These are phyloP conservation scores for Margaritispora aquatica DNA, from an alignment of 495 filamentous ascomycete species.

Conservation along the genomic window DNA sequence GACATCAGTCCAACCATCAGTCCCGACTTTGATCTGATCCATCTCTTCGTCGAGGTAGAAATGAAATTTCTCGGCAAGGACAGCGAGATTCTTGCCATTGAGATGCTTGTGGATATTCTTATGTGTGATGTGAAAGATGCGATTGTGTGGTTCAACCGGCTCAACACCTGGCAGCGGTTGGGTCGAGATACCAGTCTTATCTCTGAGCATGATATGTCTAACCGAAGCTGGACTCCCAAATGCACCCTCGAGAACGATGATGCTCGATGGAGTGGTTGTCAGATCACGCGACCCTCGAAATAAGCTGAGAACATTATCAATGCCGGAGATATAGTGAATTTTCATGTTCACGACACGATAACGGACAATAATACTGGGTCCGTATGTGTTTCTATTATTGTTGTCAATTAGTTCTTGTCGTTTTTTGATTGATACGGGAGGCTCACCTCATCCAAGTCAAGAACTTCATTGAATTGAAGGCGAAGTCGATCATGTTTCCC, in stretches of 20 bases:
- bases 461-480: background rate
- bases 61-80: slow-evolving; percentile 1
- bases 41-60: slow-evolving; percentile 1
- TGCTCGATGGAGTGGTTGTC: background rate
- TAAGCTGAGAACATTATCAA: background rate
- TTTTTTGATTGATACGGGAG: no score
- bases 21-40: background rate
- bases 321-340: background rate
- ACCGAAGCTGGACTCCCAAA: background rate
- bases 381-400: background rate
- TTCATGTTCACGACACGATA: background rate
- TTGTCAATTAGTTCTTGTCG: background rate
- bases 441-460: background rate
- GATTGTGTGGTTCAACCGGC: background rate
- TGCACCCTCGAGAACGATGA: background rate
- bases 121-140: slow-evolving; percentile 3
- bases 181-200: background rate
- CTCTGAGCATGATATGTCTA: background rate
- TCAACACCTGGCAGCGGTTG: background rate
- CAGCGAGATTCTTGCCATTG: slow-evolving; percentile 1
- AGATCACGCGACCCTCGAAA: slow-evolving; percentile 1
- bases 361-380: background rate
- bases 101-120: slow-evolving; percentile 9
- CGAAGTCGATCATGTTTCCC: background rate
- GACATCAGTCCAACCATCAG: slow-evolving; percentile 16